Base-by-base conservation (phyloP, 345 rosid genomes). In the Pelargonium nanum region DNA sequence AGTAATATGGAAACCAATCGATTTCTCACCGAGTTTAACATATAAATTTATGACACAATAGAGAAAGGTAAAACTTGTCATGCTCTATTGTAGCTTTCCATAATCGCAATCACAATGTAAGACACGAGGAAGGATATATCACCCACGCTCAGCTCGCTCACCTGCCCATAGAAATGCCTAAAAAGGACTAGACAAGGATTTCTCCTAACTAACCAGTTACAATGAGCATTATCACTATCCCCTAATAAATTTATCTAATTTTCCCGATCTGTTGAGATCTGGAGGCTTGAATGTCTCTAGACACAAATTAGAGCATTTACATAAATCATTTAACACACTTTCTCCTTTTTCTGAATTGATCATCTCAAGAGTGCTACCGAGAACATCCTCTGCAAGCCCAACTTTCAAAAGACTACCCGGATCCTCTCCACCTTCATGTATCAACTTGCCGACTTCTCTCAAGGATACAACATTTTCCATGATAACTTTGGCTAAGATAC, bases 381-480 rank as follows among this genome's bases (percentile, higher is more conserved):
- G 80, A 57, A 86, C 86, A 62, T 85, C 96, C 1, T 86, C 97
- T 0, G 96, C 97, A 5, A 90, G 84, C 58, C 99, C 99, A 26
- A 60, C 60, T 65, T 81, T 72, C 4, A 58, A 58, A 22, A 90
- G 79, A 53, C 78, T 74, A 16, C 89, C 95, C 7, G 75, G 75
- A 61, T 78, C 92, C 68, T 87, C 97, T 56, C 97, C 95, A 2
- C 99, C 97, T 54, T 74, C 73, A 0, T 26, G 25, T 68, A 93
- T 62, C 48, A 93, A 61, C 72, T 26, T 74, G 61, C 84, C 90
- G 12, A 87, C 75, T 67, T 90, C 84, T 40, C 62, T 23, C 82
- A 93, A 58, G 2, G 78, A 30, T 4, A 85, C 70, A 56, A 81
- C 82, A 20, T 70, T 71, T 64, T 83, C 90, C 10, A 55, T 51